Base-by-base conservation (phyloP, 495 filamentous ascomycete species). In the Xylaria castorea region DNA sequence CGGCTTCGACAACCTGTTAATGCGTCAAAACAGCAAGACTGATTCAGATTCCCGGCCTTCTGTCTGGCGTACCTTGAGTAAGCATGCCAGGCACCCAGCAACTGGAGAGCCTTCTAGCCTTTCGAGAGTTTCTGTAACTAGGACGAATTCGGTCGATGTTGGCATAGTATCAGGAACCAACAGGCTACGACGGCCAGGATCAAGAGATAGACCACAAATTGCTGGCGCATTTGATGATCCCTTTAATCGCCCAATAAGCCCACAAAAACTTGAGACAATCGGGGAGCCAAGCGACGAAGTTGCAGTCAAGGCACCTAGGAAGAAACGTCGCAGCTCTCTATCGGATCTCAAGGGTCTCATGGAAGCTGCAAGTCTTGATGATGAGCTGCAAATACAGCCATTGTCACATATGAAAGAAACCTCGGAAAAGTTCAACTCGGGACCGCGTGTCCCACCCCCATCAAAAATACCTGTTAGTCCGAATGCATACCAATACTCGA, bases 241-340 rank as follows among this genome's bases (percentile, higher is more conserved):
- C 50, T 76, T 71, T 71, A 75, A 83, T 64, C 81, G 86, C 18
- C 82, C 87, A 34, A 76, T 78, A 34, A 86, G 86, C 74, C 85
- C 87, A 27, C 79, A 85, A 64, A 79, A 83, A 48, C 79, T 80
- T 38, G 80, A 87, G 71, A 86, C 85, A 3, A 87, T 88, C 71
- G 85, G 85, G 16, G 84, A 85, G 70, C 86, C 85, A 30, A 83
- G 78, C 67, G 84, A 84, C 62, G 75, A 80, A 51, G 67, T 75
- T 0, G 73, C 78, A n/a, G 72, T 75, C 40, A 88, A 85, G 69
- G 76, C 84, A 44, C 71, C 86, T 78, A 87, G 90, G 75, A 93
- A 91, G 82, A 98, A 97, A 83, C 87, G 96, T 72, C 91, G 96
- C 75, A 97, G 94, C 80, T 98, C 95, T 30, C 82, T 99, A 30